Percentiles rank a stretch among this genome's conserved stretches.
These are phyloP conservation scores for Phytopythium helicoides DNA, from an alignment of 352 stramenopile species.

Conservation along the genomic window DNA sequence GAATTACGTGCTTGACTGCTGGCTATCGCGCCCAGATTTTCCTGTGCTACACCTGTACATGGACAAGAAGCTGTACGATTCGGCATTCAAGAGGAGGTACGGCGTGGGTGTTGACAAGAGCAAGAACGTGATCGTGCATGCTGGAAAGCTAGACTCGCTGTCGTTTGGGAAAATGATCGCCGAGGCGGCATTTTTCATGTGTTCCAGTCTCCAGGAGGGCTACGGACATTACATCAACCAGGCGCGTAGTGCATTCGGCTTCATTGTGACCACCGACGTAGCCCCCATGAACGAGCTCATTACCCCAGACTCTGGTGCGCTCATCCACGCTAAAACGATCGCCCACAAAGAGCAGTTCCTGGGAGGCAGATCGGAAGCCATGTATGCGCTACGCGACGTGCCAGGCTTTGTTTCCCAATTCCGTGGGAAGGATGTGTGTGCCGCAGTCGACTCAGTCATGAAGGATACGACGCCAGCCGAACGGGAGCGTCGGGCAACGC, in stretches of 20 bases:
- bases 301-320: constrained; percentile 36
- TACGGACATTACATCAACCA: constrained; percentile 77
- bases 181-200: constrained; percentile 50
- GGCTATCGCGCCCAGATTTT: constrained; percentile 40
- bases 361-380: constrained; percentile 31
- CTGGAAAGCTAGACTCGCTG: constrained; percentile 24
- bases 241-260: constrained; percentile 36
- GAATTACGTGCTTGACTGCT: constrained; percentile 49
- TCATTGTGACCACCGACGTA: constrained; percentile 50
- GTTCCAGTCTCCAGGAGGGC: constrained; percentile 54
- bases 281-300: constrained; percentile 64
- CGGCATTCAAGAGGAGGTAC: constrained; percentile 30
- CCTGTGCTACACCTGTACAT: constrained; percentile 53
- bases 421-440: constrained; percentile 41
- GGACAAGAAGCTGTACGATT: constrained; percentile 32
- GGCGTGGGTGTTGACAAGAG: constrained; percentile 18
- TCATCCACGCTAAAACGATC: constrained; percentile 18
- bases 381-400: constrained; percentile 21
- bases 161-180: constrained; percentile 41
- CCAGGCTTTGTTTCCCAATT: constrained; percentile 48
- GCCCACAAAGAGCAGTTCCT: constrained; percentile 41
- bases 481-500: constrained; percentile 48
- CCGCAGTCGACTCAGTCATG: constrained; percentile 48
- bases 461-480: constrained; percentile 32
- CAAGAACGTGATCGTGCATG: constrained; percentile 13